Conservation (phyloP, 371 early-diverging fungal genomes). For the Mortierella sp. region DNA sequence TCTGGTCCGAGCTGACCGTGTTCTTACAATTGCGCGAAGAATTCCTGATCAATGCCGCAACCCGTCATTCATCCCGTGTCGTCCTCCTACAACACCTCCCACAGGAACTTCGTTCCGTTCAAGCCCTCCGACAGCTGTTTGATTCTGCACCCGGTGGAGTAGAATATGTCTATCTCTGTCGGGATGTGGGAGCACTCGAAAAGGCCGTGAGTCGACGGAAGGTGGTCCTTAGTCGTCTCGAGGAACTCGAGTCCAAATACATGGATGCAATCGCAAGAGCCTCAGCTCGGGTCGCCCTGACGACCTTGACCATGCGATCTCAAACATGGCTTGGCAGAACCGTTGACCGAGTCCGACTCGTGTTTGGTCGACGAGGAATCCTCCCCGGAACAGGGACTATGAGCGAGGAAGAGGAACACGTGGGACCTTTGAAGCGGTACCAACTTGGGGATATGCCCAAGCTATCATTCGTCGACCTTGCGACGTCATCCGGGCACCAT, state of each 20-base stretch:
- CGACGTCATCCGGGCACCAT: not conserved
- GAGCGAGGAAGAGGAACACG: constrained; percentile 20
- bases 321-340: constrained; percentile 17
- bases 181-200: constrained; percentile 16
- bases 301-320: constrained; percentile 21
- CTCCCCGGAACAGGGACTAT: not conserved
- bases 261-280: constrained; percentile 31
- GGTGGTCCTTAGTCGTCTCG: constrained; percentile 20
- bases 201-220: constrained; percentile 25
- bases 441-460: constrained; percentile 31
- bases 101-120: constrained; percentile 6
- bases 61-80: constrained; percentile 26
- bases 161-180: constrained; percentile 28
- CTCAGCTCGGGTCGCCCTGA: constrained; percentile 20
- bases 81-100: constrained; percentile 32
- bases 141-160: constrained; percentile 20
- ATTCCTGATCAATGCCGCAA: constrained; percentile 21
- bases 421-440: constrained; percentile 29
- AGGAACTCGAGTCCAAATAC: constrained; percentile 23
- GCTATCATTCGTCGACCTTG: constrained; percentile 22
- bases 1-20: constrained; percentile 29
- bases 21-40: constrained; percentile 32
- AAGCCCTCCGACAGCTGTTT: constrained; percentile 13
- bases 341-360: constrained; percentile 11
- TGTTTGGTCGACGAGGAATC: constrained; percentile 5